phyloP scores from a whole-genome alignment of 139 green algal genomes.

The Coccomyxa sp. region DNA sequence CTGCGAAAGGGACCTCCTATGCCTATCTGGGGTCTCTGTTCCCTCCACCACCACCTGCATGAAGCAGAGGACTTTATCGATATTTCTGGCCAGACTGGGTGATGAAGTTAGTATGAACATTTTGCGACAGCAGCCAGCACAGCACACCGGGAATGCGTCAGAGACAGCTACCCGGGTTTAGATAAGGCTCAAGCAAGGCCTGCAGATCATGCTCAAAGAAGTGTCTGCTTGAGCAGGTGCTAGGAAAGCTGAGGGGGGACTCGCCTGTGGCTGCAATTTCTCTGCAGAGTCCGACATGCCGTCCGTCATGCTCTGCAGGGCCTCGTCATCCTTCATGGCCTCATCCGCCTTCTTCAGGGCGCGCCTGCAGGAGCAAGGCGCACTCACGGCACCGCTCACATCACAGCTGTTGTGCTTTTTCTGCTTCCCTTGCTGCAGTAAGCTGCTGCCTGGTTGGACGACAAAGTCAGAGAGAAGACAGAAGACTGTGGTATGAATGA shows the following conservation, averaged over 20 bases:
- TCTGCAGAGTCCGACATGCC: too few relatives aligned
- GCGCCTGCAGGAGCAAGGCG: neutral
- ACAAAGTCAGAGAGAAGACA: neutral
- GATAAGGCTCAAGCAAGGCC: neutral
- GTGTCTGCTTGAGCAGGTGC: neutral
- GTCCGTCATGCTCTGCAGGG: neutral
- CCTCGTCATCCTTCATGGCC: neutral
- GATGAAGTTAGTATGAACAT: too few relatives aligned
- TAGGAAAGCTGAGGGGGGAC: neutral
- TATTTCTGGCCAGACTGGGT: too few relatives aligned
- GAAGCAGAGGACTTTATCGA: too few relatives aligned
- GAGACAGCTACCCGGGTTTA: neutral
- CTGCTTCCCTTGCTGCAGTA: neutral
- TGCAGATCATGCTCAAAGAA: neutral
- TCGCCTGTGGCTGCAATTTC: neutral
- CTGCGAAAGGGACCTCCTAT: neutral
- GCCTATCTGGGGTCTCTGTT: neutral
- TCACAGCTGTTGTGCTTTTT: neutral
- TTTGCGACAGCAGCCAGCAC: too few relatives aligned
- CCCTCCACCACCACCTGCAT: neutral
- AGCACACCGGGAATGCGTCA: neutral
- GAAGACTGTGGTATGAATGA: neutral
- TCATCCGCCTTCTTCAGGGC: slow-evolving; percentile 1
- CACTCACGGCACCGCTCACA: neutral
- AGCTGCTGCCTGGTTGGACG: neutral